Evolutionary conservation across 257 asterid species (phyloP).

Genomic region (Ilex aquifolium): DNA sequence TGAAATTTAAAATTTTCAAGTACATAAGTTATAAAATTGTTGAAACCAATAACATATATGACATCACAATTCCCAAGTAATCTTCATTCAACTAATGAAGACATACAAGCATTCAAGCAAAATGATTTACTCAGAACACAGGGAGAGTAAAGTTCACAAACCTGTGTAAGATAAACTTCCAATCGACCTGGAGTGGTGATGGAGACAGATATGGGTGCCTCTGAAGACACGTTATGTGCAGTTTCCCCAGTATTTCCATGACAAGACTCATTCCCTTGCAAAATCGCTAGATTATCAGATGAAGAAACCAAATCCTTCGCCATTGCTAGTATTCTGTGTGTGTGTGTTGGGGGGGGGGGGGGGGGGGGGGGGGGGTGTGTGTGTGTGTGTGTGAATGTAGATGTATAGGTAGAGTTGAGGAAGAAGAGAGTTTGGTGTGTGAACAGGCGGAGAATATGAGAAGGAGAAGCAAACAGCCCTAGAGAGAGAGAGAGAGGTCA

Average conservation of each 20-base stretch:
- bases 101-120: too few relatives aligned
- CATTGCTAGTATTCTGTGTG: background rate
- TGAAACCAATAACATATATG: too few relatives aligned
- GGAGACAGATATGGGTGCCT: slow-evolving; percentile 16
- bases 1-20: too few relatives aligned
- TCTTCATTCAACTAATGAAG: too few relatives aligned
- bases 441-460: slow-evolving; percentile 17
- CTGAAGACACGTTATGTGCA: slow-evolving; percentile 16
- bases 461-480: background rate
- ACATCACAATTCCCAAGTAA: too few relatives aligned
- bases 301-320: slow-evolving; percentile 15
- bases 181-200: slow-evolving; percentile 14
- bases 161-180: slow-evolving; percentile 27
- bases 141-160: slow-evolving; percentile 9
- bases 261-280: slow-evolving; percentile 7
- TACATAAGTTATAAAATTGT: too few relatives aligned
- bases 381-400: background rate
- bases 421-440: background rate
- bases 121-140: background rate
- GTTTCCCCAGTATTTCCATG: slow-evolving; percentile 9
- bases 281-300: slow-evolving; percentile 9
- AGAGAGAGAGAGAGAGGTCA: slow-evolving; percentile 29
- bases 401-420: background rate
- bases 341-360: too few relatives aligned
- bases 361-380: too few relatives aligned